Evolutionary conservation across 2,329 filamentous ascomycete genomes (phyloP).

Genomic region (Fusarium multiceps): DNA sequence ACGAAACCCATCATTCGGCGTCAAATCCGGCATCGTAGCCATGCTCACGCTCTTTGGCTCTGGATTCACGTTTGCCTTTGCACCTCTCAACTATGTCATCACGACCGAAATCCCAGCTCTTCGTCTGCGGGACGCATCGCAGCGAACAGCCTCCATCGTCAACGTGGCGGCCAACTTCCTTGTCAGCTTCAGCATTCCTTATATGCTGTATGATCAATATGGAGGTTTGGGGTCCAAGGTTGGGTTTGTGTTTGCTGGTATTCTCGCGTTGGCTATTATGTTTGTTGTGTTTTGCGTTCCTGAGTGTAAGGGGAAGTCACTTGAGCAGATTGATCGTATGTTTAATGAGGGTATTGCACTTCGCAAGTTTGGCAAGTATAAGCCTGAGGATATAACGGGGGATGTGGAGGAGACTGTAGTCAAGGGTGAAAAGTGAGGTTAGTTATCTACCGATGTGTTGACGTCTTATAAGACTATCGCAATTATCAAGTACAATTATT

Average conservation of each 20-base stretch:
- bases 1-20: slow-evolving; percentile 15
- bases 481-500: no score
- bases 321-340: slow-evolving; percentile 37
- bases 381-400: background rate
- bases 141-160: background rate
- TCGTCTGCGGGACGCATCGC: slow-evolving; percentile 46
- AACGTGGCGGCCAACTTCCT: background rate
- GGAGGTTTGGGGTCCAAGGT: slow-evolving; percentile 29
- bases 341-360: slow-evolving; percentile 30
- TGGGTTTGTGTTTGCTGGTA: slow-evolving; percentile 38
- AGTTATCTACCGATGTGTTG: no score
- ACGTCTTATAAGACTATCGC: no score
- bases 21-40: slow-evolving; percentile 48
- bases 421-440: background rate
- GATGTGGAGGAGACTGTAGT: background rate
- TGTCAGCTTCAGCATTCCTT: slow-evolving; percentile 38
- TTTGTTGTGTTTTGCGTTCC: slow-evolving; percentile 37
- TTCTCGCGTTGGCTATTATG: slow-evolving; percentile 3
- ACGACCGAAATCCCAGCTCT: slow-evolving; percentile 50
- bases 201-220: slow-evolving; percentile 32
- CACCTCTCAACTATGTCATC: slow-evolving; percentile 51
- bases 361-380: slow-evolving; percentile 33
- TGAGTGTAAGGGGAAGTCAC: slow-evolving; percentile 37
- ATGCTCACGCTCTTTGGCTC: slow-evolving; percentile 49
- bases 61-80: slow-evolving; percentile 51